Percentiles rank a stretch among this genome's conserved stretches.
phyloP scores from a whole-genome alignment of 805 yeast genomes.

The Candida verbasci region DNA sequence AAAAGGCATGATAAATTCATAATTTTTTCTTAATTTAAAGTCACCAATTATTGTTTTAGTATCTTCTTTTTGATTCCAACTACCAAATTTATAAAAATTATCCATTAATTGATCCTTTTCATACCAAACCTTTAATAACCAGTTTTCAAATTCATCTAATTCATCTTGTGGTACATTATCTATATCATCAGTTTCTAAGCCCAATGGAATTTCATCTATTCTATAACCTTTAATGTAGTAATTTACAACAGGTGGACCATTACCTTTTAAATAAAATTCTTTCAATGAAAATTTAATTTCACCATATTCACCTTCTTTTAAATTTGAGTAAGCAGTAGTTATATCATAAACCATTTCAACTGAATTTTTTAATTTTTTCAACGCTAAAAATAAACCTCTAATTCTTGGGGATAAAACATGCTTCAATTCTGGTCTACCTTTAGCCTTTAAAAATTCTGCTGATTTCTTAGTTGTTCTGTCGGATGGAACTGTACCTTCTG shows the following conservation, averaged over 20 bases:
- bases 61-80: constrained; percentile 23
- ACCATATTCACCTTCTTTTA: constrained; percentile 59
- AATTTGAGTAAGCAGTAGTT: constrained; percentile 79
- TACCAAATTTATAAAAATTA: constrained; percentile 55
- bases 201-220: constrained; percentile 60
- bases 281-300: constrained; percentile 70
- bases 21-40: constrained; percentile 17
- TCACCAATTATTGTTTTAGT: constrained; percentile 20
- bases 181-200: constrained; percentile 30
- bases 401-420: constrained; percentile 79
- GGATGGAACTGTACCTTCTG: constrained; percentile 91
- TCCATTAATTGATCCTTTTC: constrained; percentile 73
- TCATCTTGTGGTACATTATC: constrained; percentile 41
- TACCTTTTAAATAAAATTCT: constrained; percentile 61
- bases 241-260: constrained; percentile 64
- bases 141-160: constrained; percentile 54
- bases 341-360: constrained; percentile 69
- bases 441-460: constrained; percentile 50
- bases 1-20: constrained; percentile 13
- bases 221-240: constrained; percentile 59
- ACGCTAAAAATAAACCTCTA: constrained; percentile 70
- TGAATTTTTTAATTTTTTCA: constrained; percentile 51
- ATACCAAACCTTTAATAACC: constrained; percentile 74
- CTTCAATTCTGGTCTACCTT: constrained; percentile 44
- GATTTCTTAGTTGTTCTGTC: constrained; percentile 58